Evolutionary conservation across 2,329 filamentous ascomycete species (phyloP).

Genomic region (Fusarium luffae): DNA sequence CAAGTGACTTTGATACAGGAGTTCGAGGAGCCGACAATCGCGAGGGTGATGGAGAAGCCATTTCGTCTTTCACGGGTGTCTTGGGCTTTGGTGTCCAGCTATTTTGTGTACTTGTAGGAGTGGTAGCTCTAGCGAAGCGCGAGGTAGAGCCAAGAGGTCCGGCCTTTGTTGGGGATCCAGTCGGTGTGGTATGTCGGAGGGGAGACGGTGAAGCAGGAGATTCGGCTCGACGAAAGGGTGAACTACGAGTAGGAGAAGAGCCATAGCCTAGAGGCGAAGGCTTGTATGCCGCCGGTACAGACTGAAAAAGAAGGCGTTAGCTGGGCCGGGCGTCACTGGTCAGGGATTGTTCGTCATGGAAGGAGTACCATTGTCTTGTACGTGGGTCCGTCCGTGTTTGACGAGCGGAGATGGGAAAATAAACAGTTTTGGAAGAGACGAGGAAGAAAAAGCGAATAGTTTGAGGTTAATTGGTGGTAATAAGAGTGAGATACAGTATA

Average conservation of each 20-base stretch:
- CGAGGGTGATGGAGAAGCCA: conserved; percentile 43
- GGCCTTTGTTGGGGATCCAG: conserved; percentile 67
- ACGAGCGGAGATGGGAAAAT: conserved; percentile 35
- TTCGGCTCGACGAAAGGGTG: conserved; percentile 71
- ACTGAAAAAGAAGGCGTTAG: conserved; percentile 55
- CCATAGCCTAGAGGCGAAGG: conserved; percentile 78
- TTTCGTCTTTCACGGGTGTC: conserved; percentile 37
- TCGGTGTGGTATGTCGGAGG: conserved; percentile 72
- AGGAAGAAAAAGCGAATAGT: conserved; percentile 3
- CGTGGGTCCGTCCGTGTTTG: conserved; percentile 41
- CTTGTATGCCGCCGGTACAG: conserved; percentile 70
- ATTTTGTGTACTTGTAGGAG: conserved; percentile 48
- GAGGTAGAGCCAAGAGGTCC: conserved; percentile 44
- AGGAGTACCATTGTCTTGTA: conserved; percentile 49
- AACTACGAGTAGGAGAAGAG: conserved; percentile 69
- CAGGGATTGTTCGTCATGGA: conserved; percentile 42
- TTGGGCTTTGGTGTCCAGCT: conserved; percentile 54
- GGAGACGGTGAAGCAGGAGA: conserved; percentile 73
- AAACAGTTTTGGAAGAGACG: conserved; percentile 32
- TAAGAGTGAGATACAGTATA: neutral
- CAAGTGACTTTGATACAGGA: conserved; percentile 51
- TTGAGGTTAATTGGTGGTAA: conserved; percentile 17
- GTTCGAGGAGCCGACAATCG: conserved; percentile 49
- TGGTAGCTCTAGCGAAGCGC: conserved; percentile 55
- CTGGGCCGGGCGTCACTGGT: conserved; percentile 39